These are phyloP conservation scores for Kodamaea sagamina DNA, from an alignment of 805 yeast genomes.

Conservation along the genomic window DNA sequence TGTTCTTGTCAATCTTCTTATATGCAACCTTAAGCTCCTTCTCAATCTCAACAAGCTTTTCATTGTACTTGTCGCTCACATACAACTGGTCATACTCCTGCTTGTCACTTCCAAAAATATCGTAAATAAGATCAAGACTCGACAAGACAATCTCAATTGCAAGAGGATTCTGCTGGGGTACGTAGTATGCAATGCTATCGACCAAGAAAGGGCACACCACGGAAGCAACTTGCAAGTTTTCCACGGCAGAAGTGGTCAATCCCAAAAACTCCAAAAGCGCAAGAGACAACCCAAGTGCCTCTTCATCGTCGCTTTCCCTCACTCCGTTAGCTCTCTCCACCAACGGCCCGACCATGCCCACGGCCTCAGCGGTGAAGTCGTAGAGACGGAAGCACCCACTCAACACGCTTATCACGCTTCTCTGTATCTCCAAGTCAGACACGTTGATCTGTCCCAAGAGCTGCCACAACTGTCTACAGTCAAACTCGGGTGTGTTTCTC, in stretches of 20 bases:
- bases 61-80: slow-evolving; percentile 52
- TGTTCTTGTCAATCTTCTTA: slow-evolving; percentile 68
- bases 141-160: slow-evolving; percentile 53
- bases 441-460: slow-evolving; percentile 16
- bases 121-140: slow-evolving; percentile 66
- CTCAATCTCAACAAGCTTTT: slow-evolving; percentile 42
- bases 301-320: slow-evolving; percentile 13
- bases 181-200: slow-evolving; percentile 16
- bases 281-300: slow-evolving; percentile 17
- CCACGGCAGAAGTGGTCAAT: slow-evolving; percentile 34
- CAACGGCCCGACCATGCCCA: slow-evolving; percentile 28
- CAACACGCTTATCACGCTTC: slow-evolving; percentile 40
- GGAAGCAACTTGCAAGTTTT: slow-evolving; percentile 10
- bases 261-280: slow-evolving; percentile 56
- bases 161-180: slow-evolving; percentile 12
- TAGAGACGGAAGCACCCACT: slow-evolving; percentile 39
- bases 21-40: slow-evolving; percentile 54
- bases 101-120: slow-evolving; percentile 71
- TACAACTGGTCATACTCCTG: slow-evolving; percentile 68
- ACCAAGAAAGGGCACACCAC: slow-evolving; percentile 13
- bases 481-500: slow-evolving; percentile 21
- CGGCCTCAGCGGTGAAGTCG: slow-evolving; percentile 25
- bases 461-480: slow-evolving; percentile 34
- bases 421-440: slow-evolving; percentile 26
- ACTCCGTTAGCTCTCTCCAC: slow-evolving; percentile 23